Conservation (phyloP, 2,329 filamentous ascomycete genomes). For the Paecilomyces fulvus region DNA sequence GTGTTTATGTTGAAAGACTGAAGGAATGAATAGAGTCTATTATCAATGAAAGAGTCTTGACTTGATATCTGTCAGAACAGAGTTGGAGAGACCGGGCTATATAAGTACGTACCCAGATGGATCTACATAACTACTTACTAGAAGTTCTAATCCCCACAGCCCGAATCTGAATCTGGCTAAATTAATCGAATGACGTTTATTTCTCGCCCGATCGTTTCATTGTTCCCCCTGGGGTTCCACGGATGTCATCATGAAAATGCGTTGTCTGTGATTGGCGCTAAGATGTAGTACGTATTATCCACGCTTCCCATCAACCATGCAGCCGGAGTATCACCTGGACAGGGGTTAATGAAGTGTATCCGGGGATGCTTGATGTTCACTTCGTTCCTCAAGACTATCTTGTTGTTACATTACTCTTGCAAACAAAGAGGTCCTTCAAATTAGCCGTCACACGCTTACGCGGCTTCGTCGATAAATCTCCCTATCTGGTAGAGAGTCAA, state of each 20-base stretch:
- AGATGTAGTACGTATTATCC: neutral
- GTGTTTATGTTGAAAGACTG: too few species aligned
- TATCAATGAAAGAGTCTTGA: too few species aligned
- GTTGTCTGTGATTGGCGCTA: neutral
- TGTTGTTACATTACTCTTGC: neutral
- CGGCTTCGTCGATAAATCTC: neutral
- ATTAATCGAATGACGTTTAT: neutral
- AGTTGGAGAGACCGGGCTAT: neutral
- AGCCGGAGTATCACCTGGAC: neutral
- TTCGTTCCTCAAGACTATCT: too few species aligned
- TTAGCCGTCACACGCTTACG: neutral
- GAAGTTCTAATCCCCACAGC: too few species aligned
- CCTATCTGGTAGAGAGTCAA: neutral
- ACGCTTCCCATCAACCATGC: neutral
- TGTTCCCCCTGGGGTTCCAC: neutral
- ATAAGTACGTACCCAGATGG: neutral
- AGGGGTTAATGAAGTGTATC: neutral
- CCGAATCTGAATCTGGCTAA: too few species aligned
- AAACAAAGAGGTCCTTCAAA: neutral
- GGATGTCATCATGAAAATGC: too few species aligned
- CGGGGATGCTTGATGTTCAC: too few species aligned
- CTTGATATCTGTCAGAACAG: too few species aligned
- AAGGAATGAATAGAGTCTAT: neutral
- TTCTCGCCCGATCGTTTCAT: neutral
- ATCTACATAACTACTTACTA: neutral